These are phyloP conservation scores for Sclerotinia borealis DNA, from an alignment of 2,329 filamentous ascomycete genomes.

Conservation along the genomic window DNA sequence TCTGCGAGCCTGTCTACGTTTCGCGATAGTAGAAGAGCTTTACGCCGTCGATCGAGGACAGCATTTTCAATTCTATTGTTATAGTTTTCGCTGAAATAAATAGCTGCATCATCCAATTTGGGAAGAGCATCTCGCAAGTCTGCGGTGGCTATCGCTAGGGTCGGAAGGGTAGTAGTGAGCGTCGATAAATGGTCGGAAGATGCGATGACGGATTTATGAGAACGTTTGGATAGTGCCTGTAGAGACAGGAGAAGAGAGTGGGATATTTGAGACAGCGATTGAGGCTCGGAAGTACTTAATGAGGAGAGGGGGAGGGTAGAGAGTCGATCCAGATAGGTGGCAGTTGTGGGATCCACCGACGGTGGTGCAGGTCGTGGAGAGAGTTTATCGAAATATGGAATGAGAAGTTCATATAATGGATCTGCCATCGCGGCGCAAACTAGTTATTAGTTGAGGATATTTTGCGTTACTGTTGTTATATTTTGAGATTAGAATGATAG, in stretches of 20 bases:
- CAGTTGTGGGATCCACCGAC: constrained; percentile 46
- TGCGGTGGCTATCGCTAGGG: constrained; percentile 57
- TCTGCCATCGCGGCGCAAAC: constrained; percentile 52
- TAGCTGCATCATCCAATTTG: constrained; percentile 69
- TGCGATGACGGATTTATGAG: constrained; percentile 75
- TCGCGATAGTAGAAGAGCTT: constrained; percentile 72
- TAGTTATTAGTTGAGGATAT: neutral
- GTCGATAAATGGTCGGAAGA: constrained; percentile 74
- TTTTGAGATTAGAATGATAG: neutral
- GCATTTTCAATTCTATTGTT: constrained; percentile 64
- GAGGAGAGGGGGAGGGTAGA: constrained; percentile 69
- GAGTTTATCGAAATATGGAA: constrained; percentile 50
- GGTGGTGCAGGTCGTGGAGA: constrained; percentile 36
- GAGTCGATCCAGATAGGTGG: constrained; percentile 70
- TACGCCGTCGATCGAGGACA: constrained; percentile 66
- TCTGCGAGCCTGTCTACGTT: constrained; percentile 89
- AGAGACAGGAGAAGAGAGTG: constrained; percentile 78
- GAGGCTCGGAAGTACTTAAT: constrained; percentile 68
- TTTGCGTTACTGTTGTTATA: neutral
- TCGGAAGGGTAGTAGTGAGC: constrained; percentile 65
- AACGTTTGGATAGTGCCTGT: constrained; percentile 83
- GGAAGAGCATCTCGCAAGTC: constrained; percentile 69
- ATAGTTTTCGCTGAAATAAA: constrained; percentile 77
- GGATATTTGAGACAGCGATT: constrained; percentile 71
- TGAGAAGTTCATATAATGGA: constrained; percentile 67